Base-by-base conservation (phyloP, 441 rosid species). In the Pelargonium australe region DNA sequence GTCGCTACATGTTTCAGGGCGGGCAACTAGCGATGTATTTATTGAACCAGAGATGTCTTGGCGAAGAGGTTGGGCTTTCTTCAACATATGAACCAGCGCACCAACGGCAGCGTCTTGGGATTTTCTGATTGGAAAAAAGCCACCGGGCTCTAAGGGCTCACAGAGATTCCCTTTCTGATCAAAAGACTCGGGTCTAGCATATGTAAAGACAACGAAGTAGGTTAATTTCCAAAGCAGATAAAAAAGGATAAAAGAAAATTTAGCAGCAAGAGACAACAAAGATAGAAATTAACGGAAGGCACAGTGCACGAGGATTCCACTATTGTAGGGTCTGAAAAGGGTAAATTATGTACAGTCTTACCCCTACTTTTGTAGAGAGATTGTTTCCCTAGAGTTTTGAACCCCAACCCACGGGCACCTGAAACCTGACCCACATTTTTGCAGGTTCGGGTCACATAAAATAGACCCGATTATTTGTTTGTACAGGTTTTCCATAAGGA, bases 51-150 rank as follows among this genome's bases (percentile, higher is more conserved):
- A 74, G 16, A 65, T 44, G 60, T 82, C 97, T 77, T 87, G 92
- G 64, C 81, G 80, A 34, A 91, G 91, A 49, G 96, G 96, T 14
- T 83, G 86, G 64, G 96, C 99, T 86, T 88, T 91, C 85, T 86
- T 80, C 81, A 94, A 82, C 97, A 94, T 81, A 6, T 23, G 68
- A 61, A 94, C 97, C 66, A 94, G 86, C 31, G 90, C 96, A 77
- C 96, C 94, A 68, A 94, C 94, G 45, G 86, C 96, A 70, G 96
- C 99, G 78, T 81, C 96, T 47, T 84, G 90, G 7, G 97, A 91
- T 76, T 84, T 88, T 66, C 76, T 82, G 16, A 70, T 78, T 4
- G 85, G 83, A 51, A 77, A 70, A 2, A 75, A 70, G 9, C 86
- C 87, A 28, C 84, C 90, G n/a, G 84, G 67, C 70, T 85, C 91